These are phyloP conservation scores for Triangularia verruculosa DNA, from an alignment of 2,329 filamentous ascomycete species.

Conservation along the genomic window DNA sequence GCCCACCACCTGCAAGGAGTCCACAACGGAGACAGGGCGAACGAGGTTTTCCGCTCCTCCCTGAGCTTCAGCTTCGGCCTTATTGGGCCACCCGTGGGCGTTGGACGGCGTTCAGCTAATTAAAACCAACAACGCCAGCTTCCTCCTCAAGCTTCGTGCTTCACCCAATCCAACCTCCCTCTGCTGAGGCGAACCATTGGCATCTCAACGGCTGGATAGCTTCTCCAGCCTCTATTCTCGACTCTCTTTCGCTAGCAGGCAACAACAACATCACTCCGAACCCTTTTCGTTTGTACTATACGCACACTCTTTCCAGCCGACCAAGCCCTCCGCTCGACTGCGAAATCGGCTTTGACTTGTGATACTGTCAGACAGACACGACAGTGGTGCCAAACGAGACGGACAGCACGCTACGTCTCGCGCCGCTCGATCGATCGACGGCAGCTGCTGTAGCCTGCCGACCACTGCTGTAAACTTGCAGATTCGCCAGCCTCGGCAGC, in stretches of 20 bases:
- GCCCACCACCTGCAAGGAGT: neutral
- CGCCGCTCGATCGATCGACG: neutral
- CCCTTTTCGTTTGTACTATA: neutral
- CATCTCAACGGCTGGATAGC: neutral
- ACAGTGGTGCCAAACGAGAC: neutral
- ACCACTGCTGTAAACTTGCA: neutral
- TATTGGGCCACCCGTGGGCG: neutral
- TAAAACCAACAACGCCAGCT: neutral
- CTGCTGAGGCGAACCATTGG: neutral
- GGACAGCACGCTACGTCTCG: neutral
- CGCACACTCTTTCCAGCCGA: neutral
- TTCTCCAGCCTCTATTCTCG: neutral
- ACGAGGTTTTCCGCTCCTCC: neutral
- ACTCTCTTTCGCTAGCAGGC: neutral
- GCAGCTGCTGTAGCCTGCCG: neutral
- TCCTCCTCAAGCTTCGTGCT: neutral
- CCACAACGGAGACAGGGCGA: neutral
- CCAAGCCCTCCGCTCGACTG: neutral
- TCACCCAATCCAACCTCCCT: neutral
- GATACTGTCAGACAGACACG: neutral
- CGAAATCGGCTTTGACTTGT: neutral
- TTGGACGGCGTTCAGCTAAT: conserved; percentile 1
- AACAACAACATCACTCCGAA: neutral
- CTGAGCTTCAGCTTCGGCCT: neutral
- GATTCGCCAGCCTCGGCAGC: neutral